These are phyloP conservation scores for Termitomyces sp. DNA, from an alignment of 768 basidiomycete genomes.

Conservation along the genomic window DNA sequence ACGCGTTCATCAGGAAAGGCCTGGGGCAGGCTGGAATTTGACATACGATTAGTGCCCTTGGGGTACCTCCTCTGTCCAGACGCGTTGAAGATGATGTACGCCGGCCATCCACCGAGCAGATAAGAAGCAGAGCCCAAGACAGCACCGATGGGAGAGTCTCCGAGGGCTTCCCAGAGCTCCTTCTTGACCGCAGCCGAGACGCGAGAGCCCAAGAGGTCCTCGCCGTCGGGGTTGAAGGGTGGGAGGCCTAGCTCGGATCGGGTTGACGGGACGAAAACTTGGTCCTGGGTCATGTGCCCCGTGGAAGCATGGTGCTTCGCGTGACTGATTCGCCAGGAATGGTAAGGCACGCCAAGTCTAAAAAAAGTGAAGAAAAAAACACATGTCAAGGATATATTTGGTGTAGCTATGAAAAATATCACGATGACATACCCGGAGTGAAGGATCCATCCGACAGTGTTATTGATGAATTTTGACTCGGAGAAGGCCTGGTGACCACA, in stretches of 20 bases:
- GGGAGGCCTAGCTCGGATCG: constrained; percentile 66
- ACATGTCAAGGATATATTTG: constrained; percentile 16
- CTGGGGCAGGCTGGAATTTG: neutral
- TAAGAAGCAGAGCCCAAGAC: constrained; percentile 47
- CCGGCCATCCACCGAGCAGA: constrained; percentile 80
- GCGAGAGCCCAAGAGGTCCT: constrained; percentile 58
- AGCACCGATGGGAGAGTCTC: constrained; percentile 83
- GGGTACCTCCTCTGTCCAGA: constrained; percentile 86
- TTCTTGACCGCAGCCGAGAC: constrained; percentile 61
- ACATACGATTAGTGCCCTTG: constrained; percentile 69
- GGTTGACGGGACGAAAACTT: constrained; percentile 93
- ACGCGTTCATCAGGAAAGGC: neutral
- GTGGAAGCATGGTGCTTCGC: constrained; percentile 95
- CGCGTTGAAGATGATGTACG: constrained; percentile 77
- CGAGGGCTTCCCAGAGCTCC: constrained; percentile 80
- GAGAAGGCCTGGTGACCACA: constrained; percentile 97
- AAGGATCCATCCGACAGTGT: constrained; percentile 86
- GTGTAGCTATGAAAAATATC: neutral
- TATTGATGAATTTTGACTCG: constrained; percentile 86
- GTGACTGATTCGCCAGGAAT: constrained; percentile 94
- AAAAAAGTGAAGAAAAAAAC: constrained; percentile 10
- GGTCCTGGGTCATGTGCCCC: constrained; percentile 89
- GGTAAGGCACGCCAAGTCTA: constrained; percentile 92
- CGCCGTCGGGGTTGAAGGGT: constrained; percentile 59
- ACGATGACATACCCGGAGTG: constrained; percentile 68